A percentile compares a stretch with the other conserved stretches of the same genome.
These are phyloP conservation scores for Blastomyces silverae DNA, from an alignment of 2,329 filamentous ascomycete species.

Conservation along the genomic window DNA sequence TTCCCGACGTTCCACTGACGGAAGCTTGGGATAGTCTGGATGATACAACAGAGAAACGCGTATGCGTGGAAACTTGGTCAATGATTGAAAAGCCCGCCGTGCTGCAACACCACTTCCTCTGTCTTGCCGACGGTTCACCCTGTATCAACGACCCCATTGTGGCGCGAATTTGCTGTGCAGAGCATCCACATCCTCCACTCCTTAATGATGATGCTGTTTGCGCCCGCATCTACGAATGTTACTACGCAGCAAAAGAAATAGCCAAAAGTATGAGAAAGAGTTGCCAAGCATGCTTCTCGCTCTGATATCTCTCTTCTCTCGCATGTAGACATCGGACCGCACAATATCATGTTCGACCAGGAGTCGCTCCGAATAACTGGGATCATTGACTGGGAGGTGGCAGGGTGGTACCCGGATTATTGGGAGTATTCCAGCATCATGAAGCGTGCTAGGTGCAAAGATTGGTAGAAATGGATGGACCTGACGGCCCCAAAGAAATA, in stretches of 20 bases:
- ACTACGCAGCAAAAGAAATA: constrained; percentile 23
- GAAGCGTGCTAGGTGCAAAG: constrained; percentile 20
- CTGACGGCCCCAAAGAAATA: constrained; percentile 26
- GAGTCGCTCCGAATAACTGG: constrained; percentile 23
- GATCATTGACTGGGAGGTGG: constrained; percentile 40
- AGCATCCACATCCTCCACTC: constrained; percentile 20
- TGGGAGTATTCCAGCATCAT: constrained; percentile 38
- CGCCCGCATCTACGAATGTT: constrained; percentile 26
- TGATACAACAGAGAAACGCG: constrained; percentile 22
- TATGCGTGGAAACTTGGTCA: constrained; percentile 24
- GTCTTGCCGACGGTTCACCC: constrained; percentile 24
- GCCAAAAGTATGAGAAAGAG: constrained; percentile 23
- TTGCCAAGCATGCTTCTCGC: constrained; percentile 24
- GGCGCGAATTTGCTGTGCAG: constrained; percentile 22
- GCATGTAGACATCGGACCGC: constrained; percentile 31
- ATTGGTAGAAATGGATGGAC: constrained; percentile 29
- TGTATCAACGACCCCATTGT: constrained; percentile 22
- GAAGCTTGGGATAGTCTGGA: constrained; percentile 18
- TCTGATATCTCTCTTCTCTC: constrained; percentile 29
- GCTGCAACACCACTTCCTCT: constrained; percentile 23
- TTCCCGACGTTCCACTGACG: constrained; percentile 21
- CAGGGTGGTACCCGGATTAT: constrained; percentile 39
- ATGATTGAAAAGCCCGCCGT: constrained; percentile 22
- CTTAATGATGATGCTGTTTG: constrained; percentile 23
- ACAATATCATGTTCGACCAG: constrained; percentile 31